phyloP scores from a whole-genome alignment of 1,284 basidiomycete genomes.

The Cutaneotrichosporon sp. region DNA sequence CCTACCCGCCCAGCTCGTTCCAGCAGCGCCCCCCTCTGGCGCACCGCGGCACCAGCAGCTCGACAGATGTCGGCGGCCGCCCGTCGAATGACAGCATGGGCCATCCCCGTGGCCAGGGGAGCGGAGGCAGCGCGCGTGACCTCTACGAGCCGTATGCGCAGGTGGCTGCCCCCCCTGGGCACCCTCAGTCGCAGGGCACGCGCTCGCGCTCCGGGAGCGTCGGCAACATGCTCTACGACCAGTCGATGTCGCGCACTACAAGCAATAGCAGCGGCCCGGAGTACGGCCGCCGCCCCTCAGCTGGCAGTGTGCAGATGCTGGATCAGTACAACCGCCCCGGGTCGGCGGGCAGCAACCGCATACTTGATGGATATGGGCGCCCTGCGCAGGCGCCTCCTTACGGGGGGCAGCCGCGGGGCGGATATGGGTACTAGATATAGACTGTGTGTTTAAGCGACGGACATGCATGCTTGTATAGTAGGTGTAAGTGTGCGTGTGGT shows the following conservation, averaged over 20 bases:
- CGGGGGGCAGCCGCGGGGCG: not conserved
- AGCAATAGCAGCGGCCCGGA: not conserved
- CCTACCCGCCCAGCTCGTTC: constrained; percentile 14
- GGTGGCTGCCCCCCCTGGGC: not conserved
- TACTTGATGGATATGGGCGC: not conserved
- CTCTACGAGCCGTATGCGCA: constrained; percentile 6
- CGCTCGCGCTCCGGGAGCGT: constrained; percentile 4
- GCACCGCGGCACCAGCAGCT: constrained; percentile 3
- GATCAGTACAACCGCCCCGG: not conserved
- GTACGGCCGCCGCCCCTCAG: not conserved
- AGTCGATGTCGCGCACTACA: not conserved
- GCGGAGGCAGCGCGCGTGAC: constrained; percentile 8
- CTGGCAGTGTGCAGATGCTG: not conserved
- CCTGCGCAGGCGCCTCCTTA: not conserved
- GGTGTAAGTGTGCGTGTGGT: not conserved
- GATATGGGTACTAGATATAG: not conserved
- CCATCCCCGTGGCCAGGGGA: not conserved
- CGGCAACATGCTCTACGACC: constrained; percentile 6
- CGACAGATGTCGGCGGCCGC: not conserved
- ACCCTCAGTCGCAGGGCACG: not conserved
- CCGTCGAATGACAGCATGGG: not conserved
- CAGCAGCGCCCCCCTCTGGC: not conserved
- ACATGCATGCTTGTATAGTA: not conserved
- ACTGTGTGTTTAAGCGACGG: not conserved
- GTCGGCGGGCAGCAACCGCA: not conserved